phyloP scores from a whole-genome alignment of 257 asterid genomes.

The Solanum megistacrolobum region DNA sequence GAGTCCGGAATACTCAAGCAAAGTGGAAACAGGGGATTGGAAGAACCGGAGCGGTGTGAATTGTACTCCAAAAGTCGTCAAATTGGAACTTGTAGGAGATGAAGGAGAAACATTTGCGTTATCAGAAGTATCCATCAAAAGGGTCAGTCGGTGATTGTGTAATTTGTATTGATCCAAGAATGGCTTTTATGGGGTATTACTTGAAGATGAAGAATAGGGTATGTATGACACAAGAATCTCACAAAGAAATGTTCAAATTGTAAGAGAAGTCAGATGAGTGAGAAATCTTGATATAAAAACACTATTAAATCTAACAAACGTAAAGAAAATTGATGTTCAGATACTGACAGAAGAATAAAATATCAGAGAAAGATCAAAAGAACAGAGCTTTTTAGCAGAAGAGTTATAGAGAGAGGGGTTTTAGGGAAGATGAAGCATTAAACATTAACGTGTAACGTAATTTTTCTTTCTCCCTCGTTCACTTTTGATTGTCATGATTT shows the following conservation, averaged over 20 bases:
- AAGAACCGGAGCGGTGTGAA: constrained; percentile 41
- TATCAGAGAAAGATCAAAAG: not conserved
- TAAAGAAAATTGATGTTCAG: not conserved
- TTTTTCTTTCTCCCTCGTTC: not conserved
- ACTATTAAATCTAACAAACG: not conserved
- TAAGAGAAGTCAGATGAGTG: not conserved
- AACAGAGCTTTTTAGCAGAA: not conserved
- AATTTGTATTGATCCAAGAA: not conserved
- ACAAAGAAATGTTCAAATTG: constrained; percentile 1
- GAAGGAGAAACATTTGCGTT: constrained; percentile 6
- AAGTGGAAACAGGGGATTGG: constrained; percentile 45
- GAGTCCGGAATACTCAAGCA: constrained; percentile 62
- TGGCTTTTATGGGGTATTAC: constrained; percentile 1
- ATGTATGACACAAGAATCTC: not conserved
- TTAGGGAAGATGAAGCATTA: not conserved
- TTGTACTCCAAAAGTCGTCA: constrained; percentile 20
- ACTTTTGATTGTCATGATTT: fast-evolving
- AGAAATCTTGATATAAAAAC: not conserved
- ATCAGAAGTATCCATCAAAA: constrained; percentile 42
- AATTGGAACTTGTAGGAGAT: constrained; percentile 25
- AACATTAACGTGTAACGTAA: not conserved
- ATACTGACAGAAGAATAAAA: not conserved
- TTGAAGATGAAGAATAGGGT: constrained; percentile 21
- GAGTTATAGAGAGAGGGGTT: not conserved
- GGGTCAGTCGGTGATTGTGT: not conserved